These are phyloP conservation scores for Boechera retrofracta DNA, from an alignment of 345 rosid species.

Conservation along the genomic window DNA sequence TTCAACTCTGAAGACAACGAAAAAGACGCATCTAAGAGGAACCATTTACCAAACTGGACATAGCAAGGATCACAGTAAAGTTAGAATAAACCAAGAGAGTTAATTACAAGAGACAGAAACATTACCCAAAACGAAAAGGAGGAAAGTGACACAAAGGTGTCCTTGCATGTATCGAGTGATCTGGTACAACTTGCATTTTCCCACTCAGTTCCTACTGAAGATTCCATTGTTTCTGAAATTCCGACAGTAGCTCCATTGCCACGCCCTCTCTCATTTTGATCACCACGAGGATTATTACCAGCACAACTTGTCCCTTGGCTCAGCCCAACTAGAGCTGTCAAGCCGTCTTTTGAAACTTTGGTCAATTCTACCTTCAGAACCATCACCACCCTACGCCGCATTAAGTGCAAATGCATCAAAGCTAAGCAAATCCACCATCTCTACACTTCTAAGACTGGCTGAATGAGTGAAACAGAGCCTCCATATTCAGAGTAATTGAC, in stretches of 20 bases:
- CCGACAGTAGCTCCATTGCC: slow-evolving; percentile 59
- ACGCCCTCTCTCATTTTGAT: slow-evolving; percentile 59
- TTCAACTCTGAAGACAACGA: slow-evolving; percentile 61
- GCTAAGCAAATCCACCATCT: slow-evolving; percentile 13
- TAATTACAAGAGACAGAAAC: slow-evolving; percentile 24
- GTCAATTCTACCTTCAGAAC: slow-evolving; percentile 76
- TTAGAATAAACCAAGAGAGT: slow-evolving; percentile 10
- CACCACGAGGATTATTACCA: slow-evolving; percentile 57
- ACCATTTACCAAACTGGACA: slow-evolving; percentile 27
- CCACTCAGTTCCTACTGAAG: slow-evolving; percentile 74
- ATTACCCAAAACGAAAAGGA: slow-evolving; percentile 97
- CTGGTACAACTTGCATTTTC: slow-evolving; percentile 71
- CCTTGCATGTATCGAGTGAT: slow-evolving; percentile 73
- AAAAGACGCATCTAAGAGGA: slow-evolving; percentile 23
- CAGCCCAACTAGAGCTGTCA: slow-evolving; percentile 88
- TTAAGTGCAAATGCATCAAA: slow-evolving; percentile 8
- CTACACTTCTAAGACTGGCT: slow-evolving; percentile 12
- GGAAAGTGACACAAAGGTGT: slow-evolving; percentile 97
- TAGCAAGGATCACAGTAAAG: slow-evolving; percentile 14
- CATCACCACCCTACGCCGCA: slow-evolving; percentile 52
- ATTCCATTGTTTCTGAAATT: slow-evolving; percentile 71
- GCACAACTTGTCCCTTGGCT: slow-evolving; percentile 71
- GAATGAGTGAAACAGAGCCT: background rate
- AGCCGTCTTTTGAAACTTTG: slow-evolving; percentile 81
- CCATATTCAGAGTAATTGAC: too few relatives aligned